phyloP scores from a whole-genome alignment of 306 rosid genomes.

The Prunus dulcis region DNA sequence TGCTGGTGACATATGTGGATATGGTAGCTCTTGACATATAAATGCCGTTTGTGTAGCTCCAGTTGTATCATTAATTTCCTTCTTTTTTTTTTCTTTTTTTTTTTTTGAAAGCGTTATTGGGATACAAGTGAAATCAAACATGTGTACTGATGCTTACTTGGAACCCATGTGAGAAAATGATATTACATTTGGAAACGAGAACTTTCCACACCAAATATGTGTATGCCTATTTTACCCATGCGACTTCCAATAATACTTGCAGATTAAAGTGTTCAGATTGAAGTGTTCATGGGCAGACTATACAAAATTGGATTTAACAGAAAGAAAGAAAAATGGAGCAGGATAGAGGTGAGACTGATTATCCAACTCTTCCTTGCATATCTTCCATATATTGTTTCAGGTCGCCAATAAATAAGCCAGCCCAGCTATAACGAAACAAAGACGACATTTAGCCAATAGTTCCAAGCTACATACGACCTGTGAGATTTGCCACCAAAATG shows the following conservation, averaged over 20 bases:
- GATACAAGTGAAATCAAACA: too few species aligned
- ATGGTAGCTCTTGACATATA: not conserved
- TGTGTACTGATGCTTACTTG: not conserved
- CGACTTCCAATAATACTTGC: slow-evolving; percentile 9
- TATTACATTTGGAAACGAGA: not conserved
- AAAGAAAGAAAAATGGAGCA: not conserved
- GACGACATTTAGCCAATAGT: slow-evolving; percentile 3
- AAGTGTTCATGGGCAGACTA: slow-evolving; percentile 6
- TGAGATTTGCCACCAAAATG: slow-evolving; percentile 18
- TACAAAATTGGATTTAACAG: slow-evolving; percentile 3
- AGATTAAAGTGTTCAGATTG: not conserved
- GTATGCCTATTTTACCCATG: slow-evolving; percentile 5
- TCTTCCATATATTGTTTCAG: slow-evolving; percentile 26
- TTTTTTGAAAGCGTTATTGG: too few species aligned
- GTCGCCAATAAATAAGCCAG: slow-evolving; percentile 26
- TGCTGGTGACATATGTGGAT: not conserved
- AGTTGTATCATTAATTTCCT: too few species aligned
- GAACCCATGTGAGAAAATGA: not conserved
- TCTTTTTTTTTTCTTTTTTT: too few species aligned
- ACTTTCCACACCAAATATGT: not conserved
- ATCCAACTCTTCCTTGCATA: slow-evolving; percentile 14
- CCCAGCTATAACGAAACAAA: slow-evolving; percentile 2
- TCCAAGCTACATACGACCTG: slow-evolving; percentile 27
- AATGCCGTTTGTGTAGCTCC: not conserved
- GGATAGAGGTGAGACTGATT: slow-evolving; percentile 5